Percentiles rank a stretch among this genome's conserved stretches.
Conservation (phyloP, 768 basidiomycete species). For the Candolleomyces eurysporus region DNA sequence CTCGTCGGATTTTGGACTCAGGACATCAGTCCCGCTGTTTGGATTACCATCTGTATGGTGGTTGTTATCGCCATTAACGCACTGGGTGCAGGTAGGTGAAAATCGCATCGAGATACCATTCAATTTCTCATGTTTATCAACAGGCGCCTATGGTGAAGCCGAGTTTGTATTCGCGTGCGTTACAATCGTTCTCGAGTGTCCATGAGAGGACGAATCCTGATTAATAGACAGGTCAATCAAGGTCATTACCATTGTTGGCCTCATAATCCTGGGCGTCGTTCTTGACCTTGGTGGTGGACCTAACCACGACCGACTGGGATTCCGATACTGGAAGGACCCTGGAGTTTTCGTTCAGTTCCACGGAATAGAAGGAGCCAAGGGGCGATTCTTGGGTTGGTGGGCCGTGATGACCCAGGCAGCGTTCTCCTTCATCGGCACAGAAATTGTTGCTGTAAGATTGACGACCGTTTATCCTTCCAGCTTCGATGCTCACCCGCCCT, state of each 20-base stretch:
- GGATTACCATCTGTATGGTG: conserved; percentile 75
- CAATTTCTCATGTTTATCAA: too few relatives aligned
- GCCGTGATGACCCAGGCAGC: conserved; percentile 77
- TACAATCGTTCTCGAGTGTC: conserved; percentile 10
- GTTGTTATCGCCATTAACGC: conserved; percentile 77
- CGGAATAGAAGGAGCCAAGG: conserved; percentile 62
- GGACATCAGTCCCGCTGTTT: conserved; percentile 61
- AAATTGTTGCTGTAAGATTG: conserved; percentile 75
- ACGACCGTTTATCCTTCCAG: not conserved
- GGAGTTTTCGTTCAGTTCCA: conserved; percentile 82
- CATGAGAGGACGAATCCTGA: not conserved
- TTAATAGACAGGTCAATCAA: conserved; percentile 64
- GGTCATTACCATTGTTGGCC: conserved; percentile 78
- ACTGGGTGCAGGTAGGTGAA: conserved; percentile 56
- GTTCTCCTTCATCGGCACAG: conserved; percentile 91
- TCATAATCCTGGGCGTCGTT: conserved; percentile 68
- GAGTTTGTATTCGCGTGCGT: conserved; percentile 83
- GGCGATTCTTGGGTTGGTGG: conserved; percentile 67
- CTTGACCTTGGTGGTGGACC: conserved; percentile 89
- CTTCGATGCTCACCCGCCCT: conserved; percentile 6
- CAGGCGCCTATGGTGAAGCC: conserved; percentile 75
- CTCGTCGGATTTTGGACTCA: conserved; percentile 73
- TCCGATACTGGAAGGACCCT: conserved; percentile 84
- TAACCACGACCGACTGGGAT: conserved; percentile 67
- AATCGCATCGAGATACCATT: too few relatives aligned